Conservation (phyloP, 495 filamentous ascomycete genomes). For the Tuber magnatum region DNA sequence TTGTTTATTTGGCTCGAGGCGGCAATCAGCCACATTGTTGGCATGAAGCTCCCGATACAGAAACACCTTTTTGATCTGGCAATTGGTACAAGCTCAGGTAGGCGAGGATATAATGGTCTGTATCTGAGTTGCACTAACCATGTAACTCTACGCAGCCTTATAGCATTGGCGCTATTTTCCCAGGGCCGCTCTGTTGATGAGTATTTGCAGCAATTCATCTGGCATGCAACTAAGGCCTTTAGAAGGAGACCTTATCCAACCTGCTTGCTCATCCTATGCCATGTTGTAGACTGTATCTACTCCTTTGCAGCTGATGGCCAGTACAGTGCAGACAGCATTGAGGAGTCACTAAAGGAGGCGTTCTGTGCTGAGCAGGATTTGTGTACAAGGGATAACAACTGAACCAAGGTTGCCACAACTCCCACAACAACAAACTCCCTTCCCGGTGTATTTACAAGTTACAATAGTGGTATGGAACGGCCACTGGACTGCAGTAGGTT, state of each 20-base stretch:
- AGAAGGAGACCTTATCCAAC: neutral
- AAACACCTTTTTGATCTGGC: slow-evolving; percentile 32
- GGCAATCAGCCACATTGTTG: neutral
- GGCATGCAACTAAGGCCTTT: slow-evolving; percentile 23
- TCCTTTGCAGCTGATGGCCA: slow-evolving; percentile 21
- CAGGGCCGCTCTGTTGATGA: slow-evolving; percentile 27
- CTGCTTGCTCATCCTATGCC: slow-evolving; percentile 15
- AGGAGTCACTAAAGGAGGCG: slow-evolving; percentile 25
- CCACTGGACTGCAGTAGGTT: slow-evolving; percentile 1
- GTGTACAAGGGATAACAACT: neutral
- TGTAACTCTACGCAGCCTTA: slow-evolving; percentile 8
- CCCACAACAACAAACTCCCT: slow-evolving; percentile 29
- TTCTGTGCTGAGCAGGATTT: slow-evolving; percentile 11
- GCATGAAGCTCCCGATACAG: slow-evolving; percentile 25
- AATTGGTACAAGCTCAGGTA: slow-evolving; percentile 36
- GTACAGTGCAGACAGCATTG: slow-evolving; percentile 23
- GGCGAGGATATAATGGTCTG: neutral
- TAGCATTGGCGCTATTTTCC: slow-evolving; percentile 25
- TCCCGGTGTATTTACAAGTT: slow-evolving; percentile 36
- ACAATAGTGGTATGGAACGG: slow-evolving; percentile 26
- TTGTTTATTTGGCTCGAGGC: slow-evolving; percentile 27
- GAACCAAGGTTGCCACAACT: slow-evolving; percentile 18
- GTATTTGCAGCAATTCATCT: slow-evolving; percentile 21
- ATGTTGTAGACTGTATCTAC: slow-evolving; percentile 11
- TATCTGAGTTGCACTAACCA: neutral